Evolutionary conservation across 192 early-diverging fungal species (phyloP).

Genomic region (Haplosporangium gracile): DNA sequence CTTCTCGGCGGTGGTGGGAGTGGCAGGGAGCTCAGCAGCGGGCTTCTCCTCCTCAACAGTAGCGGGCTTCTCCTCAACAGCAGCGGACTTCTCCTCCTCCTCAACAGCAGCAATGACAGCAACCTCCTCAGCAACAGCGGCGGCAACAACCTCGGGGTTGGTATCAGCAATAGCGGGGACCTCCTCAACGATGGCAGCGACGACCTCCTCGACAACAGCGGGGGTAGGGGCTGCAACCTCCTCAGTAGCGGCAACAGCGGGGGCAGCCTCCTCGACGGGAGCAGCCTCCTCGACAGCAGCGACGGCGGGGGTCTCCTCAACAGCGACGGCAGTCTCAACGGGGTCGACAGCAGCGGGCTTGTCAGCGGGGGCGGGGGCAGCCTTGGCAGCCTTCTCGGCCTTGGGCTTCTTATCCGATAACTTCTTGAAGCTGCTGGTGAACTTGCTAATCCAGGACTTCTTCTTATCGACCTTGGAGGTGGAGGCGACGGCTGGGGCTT

Average conservation of each 20-base stretch:
- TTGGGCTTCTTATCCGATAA: conserved; percentile 52
- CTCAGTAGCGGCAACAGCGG: conserved; percentile 5
- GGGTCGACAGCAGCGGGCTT: conserved; percentile 3
- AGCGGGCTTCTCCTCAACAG: conserved; percentile 42
- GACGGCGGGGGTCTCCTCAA: neutral
- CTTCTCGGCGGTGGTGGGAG: conserved; percentile 31
- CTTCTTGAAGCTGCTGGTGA: conserved; percentile 55
- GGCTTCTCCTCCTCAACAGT: conserved; percentile 35
- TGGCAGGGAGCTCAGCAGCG: conserved; percentile 29
- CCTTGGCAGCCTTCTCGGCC: conserved; percentile 30
- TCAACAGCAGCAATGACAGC: neutral
- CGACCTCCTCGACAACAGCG: conserved; percentile 2
- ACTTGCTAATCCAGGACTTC: conserved; percentile 51
- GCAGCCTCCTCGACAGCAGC: conserved; percentile 23
- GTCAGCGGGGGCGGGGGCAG: conserved; percentile 17
- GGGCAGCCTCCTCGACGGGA: neutral
- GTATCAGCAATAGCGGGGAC: neutral
- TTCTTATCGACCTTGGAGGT: conserved; percentile 38
- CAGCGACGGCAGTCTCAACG: neutral
- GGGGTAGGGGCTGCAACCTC: neutral
- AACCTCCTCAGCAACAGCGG: neutral
- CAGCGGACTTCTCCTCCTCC: conserved; percentile 48
- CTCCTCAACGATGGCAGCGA: conserved; percentile 14
- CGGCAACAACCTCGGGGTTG: neutral
- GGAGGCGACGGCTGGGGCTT: conserved; percentile 9